These are phyloP conservation scores for Grosmannia penicillata DNA, from an alignment of 2,329 filamentous ascomycete genomes.

Conservation along the genomic window DNA sequence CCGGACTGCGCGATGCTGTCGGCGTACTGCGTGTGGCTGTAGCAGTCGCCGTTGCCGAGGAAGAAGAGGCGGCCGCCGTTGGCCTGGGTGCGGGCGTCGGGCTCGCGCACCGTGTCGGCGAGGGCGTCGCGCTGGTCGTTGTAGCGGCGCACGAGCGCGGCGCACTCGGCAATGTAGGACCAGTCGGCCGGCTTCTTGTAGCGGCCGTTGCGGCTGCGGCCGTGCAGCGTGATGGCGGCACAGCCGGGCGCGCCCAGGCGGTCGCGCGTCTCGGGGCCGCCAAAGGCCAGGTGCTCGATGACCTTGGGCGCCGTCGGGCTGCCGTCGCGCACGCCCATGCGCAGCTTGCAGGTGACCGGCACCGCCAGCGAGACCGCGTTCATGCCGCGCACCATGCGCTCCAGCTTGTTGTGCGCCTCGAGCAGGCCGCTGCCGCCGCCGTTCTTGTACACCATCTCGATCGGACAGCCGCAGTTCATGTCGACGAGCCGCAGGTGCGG, in stretches of 20 bases:
- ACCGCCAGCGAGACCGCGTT: slow-evolving; percentile 81
- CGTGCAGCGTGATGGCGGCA: slow-evolving; percentile 91
- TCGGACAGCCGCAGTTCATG: slow-evolving; percentile 92
- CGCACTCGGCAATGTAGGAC: slow-evolving; percentile 84
- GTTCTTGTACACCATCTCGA: slow-evolving; percentile 79
- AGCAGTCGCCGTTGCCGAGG: slow-evolving; percentile 92
- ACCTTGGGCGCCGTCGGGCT: slow-evolving; percentile 64
- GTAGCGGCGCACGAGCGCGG: slow-evolving; percentile 67
- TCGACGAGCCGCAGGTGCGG: slow-evolving; percentile 83
- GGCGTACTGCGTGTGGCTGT: slow-evolving; percentile 80
- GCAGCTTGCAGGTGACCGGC: slow-evolving; percentile 88
- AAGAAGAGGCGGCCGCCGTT: slow-evolving; percentile 62
- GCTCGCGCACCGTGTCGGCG: slow-evolving; percentile 63
- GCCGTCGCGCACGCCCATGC: slow-evolving; percentile 73
- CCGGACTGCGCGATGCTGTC: slow-evolving; percentile 59
- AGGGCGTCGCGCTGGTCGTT: slow-evolving; percentile 51
- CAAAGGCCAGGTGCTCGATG: slow-evolving; percentile 70
- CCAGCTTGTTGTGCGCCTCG: slow-evolving; percentile 75
- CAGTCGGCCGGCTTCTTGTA: slow-evolving; percentile 91
- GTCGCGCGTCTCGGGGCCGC: slow-evolving; percentile 56
- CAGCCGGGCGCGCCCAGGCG: slow-evolving; percentile 65
- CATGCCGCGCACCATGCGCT: slow-evolving; percentile 94
- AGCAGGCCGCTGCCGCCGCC: slow-evolving; percentile 85
- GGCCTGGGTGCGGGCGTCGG: slow-evolving; percentile 59
- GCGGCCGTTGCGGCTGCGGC: slow-evolving; percentile 81